Evolutionary conservation across 768 basidiomycete species (phyloP), one percentile per base, ranked within the genome.

Genomic region (Daedaleopsis nitida): DNA sequence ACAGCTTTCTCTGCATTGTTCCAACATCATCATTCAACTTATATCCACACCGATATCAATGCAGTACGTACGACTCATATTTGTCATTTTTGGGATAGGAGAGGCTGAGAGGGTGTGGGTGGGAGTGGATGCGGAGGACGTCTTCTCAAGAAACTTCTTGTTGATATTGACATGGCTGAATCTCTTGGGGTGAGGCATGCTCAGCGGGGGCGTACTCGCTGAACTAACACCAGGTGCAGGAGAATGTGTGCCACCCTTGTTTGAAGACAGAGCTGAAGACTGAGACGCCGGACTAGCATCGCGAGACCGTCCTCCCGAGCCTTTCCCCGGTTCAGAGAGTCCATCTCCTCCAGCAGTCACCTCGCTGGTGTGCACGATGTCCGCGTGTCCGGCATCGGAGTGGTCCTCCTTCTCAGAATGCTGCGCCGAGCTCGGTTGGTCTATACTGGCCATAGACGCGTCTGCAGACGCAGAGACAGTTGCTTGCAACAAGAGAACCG

Each of bases 101-200:
- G 80, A 78, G 52, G 73, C 71, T 21, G 82, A 74, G 27, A 80
- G 75, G 52, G 78, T 68, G 19, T 83, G 76, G 38, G 78, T 69
- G 24, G 84, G 72, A 50, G 78, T 75, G 24, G 86, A 79, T 44
- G 85, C 78, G 7, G 86, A 86, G 57, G 27, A 32, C 27, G 89
- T 90, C 82, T 96, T 96, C 79, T 94, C 91, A 45, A 98, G 79
- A 75, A 98, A 98, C 75, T 92, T 94, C 85, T 95, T 96, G 80
- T 93, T 96, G 74, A 98, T 93, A 72, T 94, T 94, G 64, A 94
- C 86, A 32, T 93, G 85, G 71, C 80, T 92, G 75, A 95, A 96
- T 70, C 89, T 87, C 81, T 98, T 98, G 34, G 84, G 83, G 64
- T 86, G 88, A 1, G 83, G 82, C 55, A 68, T 66, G 58, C 68